These are phyloP conservation scores for Coemansia asiatica DNA, from an alignment of 192 early-diverging fungal species.

Conservation along the genomic window DNA sequence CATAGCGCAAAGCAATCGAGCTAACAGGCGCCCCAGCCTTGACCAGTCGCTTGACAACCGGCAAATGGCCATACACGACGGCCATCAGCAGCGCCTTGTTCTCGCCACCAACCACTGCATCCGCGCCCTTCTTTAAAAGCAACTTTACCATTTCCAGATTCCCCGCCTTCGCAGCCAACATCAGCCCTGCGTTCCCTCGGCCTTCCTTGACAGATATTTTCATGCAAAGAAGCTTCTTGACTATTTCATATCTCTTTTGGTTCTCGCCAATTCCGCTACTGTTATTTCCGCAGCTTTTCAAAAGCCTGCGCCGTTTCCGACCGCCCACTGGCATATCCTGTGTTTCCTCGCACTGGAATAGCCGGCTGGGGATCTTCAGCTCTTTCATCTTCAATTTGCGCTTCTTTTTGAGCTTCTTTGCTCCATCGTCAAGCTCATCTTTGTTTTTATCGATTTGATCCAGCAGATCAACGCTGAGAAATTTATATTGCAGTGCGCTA, in stretches of 20 bases:
- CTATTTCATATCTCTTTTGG: constrained; percentile 37
- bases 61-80: constrained; percentile 43
- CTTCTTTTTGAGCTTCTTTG: constrained; percentile 2
- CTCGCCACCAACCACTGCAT: constrained; percentile 27
- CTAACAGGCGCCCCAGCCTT: constrained; percentile 42
- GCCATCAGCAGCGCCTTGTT: constrained; percentile 53
- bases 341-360: constrained; percentile 19
- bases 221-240: constrained; percentile 29
- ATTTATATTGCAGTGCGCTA: constrained; percentile 25
- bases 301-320: constrained; percentile 4
- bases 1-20: constrained; percentile 47
- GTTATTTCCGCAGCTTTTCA: constrained; percentile 13
- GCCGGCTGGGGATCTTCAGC: constrained; percentile 28
- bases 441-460: constrained; percentile 35
- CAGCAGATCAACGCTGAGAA: constrained; percentile 34
- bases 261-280: constrained; percentile 16
- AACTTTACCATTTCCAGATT: constrained; percentile 40
- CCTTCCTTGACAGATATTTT: constrained; percentile 28
- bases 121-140: constrained; percentile 42
- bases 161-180: constrained; percentile 43
- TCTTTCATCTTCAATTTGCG: constrained; percentile 10
- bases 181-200: constrained; percentile 29
- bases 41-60: constrained; percentile 39
- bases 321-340: constrained; percentile 18
- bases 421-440: constrained; percentile 13